A percentile compares a stretch with the other conserved stretches of the same genome.
Conservation (phyloP, 768 basidiomycete genomes). For the Amanita jacksonii region DNA sequence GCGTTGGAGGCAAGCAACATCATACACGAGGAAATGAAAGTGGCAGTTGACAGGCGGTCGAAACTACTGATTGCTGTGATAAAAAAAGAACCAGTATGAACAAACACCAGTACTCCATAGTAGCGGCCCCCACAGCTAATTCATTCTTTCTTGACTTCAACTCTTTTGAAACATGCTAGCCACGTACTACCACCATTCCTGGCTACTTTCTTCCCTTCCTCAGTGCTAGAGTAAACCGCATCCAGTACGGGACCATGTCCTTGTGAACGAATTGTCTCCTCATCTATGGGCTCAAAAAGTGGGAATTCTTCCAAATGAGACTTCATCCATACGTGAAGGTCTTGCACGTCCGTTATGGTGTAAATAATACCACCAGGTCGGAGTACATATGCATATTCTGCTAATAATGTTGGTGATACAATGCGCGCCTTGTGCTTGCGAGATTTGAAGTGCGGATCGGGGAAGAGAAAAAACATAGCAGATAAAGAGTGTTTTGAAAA, state of each 20-base stretch:
- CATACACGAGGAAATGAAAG: constrained; percentile 78
- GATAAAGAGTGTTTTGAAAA: constrained; percentile 85
- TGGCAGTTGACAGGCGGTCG: constrained; percentile 56
- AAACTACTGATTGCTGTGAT: constrained; percentile 52
- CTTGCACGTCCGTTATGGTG: constrained; percentile 94
- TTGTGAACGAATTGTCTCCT: constrained; percentile 63
- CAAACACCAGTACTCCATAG: no score
- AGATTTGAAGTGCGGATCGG: constrained; percentile 97
- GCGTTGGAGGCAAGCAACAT: constrained; percentile 71
- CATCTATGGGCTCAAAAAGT: constrained; percentile 72
- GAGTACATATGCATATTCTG: constrained; percentile 94
- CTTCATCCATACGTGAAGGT: constrained; percentile 94
- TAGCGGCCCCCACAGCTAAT: no score
- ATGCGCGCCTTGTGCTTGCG: constrained; percentile 99
- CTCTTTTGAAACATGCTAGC: constrained; percentile 82
- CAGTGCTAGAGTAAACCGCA: constrained; percentile 76
- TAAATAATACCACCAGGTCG: constrained; percentile 92
- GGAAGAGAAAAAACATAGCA: constrained; percentile 95
- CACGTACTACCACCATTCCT: constrained; percentile 87
- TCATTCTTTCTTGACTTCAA: constrained; percentile 24
- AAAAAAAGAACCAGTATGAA: no score
- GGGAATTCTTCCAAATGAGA: constrained; percentile 83
- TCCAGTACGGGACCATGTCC: constrained; percentile 75
- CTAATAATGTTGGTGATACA: constrained; percentile 93
- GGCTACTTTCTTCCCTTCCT: constrained; percentile 96